Conservation (phyloP, 176 grass and related monocot species). For the Oropetium thomaeum region DNA sequence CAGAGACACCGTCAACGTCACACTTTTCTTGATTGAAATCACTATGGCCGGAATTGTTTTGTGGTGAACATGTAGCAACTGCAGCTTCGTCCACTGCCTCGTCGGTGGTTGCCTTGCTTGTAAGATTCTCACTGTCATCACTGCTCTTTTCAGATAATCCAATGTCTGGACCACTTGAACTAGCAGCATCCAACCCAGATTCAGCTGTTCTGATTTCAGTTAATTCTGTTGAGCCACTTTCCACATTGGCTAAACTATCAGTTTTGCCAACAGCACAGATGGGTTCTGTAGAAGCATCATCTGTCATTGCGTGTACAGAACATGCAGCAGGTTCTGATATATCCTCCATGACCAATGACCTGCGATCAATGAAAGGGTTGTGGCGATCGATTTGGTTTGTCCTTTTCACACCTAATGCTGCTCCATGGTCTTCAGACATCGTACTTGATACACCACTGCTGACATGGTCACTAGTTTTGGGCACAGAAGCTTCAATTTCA, state of each 20-base stretch:
- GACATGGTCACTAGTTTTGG: constrained; percentile 13
- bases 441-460: constrained; percentile 22
- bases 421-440: constrained; percentile 13
- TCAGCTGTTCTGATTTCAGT: constrained; percentile 20
- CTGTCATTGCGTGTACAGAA: constrained; percentile 2
- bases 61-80: constrained; percentile 7
- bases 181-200: background rate
- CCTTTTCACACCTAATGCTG: constrained; percentile 2
- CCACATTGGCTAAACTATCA: background rate
- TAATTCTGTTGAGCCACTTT: constrained; percentile 6
- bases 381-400: constrained; percentile 14
- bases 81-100: constrained; percentile 5
- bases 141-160: constrained; percentile 25
- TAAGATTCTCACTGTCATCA: background rate
- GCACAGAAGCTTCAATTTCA: constrained; percentile 24
- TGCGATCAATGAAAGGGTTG: constrained; percentile 21
- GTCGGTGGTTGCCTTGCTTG: background rate
- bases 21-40: background rate
- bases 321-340: constrained; percentile 14
- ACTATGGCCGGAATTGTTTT: background rate
- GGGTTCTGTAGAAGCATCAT: constrained; percentile 25
- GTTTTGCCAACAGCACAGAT: background rate
- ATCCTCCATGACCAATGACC: constrained; percentile 4
- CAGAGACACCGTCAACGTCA: background rate
- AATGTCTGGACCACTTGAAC: constrained; percentile 6